Evolutionary conservation across 2,329 filamentous ascomycete species (phyloP).

Genomic region (Penicillium digitatum): DNA sequence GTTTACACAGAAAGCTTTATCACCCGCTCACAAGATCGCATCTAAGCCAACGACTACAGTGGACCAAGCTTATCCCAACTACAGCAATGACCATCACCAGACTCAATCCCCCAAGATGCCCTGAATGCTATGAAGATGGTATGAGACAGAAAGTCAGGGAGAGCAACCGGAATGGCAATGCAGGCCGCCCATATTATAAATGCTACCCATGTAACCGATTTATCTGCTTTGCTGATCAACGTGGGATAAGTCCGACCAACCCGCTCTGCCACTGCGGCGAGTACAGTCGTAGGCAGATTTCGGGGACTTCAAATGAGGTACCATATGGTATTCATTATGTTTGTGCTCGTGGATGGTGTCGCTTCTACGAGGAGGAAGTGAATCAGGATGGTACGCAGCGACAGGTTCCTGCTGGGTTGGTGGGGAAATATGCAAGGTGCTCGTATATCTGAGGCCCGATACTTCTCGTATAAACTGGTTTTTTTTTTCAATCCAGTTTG

Average conservation of each 20-base stretch:
- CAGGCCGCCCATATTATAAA: neutral
- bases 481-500: neutral
- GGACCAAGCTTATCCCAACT: neutral
- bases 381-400: neutral
- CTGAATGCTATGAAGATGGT: neutral
- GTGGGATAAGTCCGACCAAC: slow-evolving; percentile 5
- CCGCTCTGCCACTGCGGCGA: slow-evolving; percentile 3
- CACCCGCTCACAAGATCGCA: neutral
- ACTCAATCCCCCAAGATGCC: neutral
- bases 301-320: neutral
- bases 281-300: slow-evolving; percentile 5
- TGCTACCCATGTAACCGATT: slow-evolving; percentile 4
- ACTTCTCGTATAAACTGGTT: neutral
- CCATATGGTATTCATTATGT: slow-evolving; percentile 9
- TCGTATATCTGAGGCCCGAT: neutral
- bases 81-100: neutral
- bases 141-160: neutral
- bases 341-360: slow-evolving; percentile 2
- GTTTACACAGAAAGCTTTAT: neutral
- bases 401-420: neutral
- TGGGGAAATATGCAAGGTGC: neutral
- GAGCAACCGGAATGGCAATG: neutral
- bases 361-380: neutral
- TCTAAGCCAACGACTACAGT: neutral
- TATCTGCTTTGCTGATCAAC: slow-evolving; percentile 4